Evolutionary conservation across 257 asterid genomes (phyloP).

Genomic region (Primulina eburnea): DNA sequence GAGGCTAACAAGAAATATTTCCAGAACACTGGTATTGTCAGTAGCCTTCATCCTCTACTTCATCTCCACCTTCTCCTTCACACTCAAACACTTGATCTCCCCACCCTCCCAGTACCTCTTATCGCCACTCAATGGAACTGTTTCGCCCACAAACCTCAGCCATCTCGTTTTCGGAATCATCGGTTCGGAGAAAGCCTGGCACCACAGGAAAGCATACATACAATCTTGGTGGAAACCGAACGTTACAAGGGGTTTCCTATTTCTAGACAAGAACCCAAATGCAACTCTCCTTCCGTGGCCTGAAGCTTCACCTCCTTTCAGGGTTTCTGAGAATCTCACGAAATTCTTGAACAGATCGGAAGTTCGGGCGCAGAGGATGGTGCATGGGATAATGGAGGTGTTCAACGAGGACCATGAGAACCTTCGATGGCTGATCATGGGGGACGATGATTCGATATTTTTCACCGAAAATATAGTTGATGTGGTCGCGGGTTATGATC

Average conservation of each 20-base stretch:
- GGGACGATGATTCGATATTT: slow-evolving; percentile 73
- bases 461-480: slow-evolving; percentile 58
- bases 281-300: slow-evolving; percentile 58
- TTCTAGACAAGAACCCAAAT: slow-evolving; percentile 44
- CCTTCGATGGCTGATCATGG: slow-evolving; percentile 65
- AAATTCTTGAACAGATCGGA: slow-evolving; percentile 23
- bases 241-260: slow-evolving; percentile 41
- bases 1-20: too few species aligned
- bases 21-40: neutral
- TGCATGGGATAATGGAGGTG: slow-evolving; percentile 57
- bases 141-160: slow-evolving; percentile 30
- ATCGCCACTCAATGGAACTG: neutral
- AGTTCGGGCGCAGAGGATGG: slow-evolving; percentile 35
- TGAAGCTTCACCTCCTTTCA: slow-evolving; percentile 45
- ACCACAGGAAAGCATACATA: slow-evolving; percentile 38
- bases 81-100: neutral
- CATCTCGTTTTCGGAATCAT: slow-evolving; percentile 56
- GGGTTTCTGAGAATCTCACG: slow-evolving; percentile 39
- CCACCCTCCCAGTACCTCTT: neutral
- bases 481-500: slow-evolving; percentile 43
- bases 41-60: neutral
- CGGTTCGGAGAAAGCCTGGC: slow-evolving; percentile 53
- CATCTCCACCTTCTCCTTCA: neutral
- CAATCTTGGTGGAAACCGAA: slow-evolving; percentile 82
- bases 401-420: slow-evolving; percentile 36